These are phyloP conservation scores for Globisporangium alternatum DNA, from an alignment of 352 stramenopile genomes.

Conservation along the genomic window DNA sequence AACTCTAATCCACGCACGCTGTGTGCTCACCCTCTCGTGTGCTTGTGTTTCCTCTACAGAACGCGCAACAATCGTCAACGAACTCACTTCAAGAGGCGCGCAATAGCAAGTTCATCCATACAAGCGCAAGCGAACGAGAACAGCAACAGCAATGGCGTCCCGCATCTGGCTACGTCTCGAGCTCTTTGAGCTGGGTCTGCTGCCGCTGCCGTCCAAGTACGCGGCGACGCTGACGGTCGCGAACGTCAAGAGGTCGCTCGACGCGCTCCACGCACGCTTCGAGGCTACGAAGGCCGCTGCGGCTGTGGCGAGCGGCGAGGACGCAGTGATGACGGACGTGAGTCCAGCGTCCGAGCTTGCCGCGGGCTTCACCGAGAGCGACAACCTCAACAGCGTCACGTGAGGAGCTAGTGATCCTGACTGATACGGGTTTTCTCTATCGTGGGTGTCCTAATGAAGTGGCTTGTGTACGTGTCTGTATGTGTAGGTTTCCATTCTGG, in stretches of 20 bases:
- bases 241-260: conserved; percentile 60
- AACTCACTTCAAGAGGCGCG: background rate
- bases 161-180: conserved; percentile 82
- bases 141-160: conserved; percentile 29
- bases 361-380: conserved; percentile 44
- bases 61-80: background rate
- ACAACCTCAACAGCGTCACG: conserved; percentile 51
- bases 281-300: conserved; percentile 17
- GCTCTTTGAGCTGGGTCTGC: conserved; percentile 81
- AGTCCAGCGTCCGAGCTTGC: conserved; percentile 6
- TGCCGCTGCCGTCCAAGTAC: conserved; percentile 74
- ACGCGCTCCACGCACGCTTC: conserved; percentile 52
- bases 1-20: too few relatives aligned
- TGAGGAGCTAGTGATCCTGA: background rate
- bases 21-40: too few relatives aligned
- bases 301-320: conserved; percentile 22
- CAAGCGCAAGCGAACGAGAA: background rate
- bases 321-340: conserved; percentile 42
- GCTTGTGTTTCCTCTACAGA: background rate
- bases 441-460: background rate
- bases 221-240: conserved; percentile 53
- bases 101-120: background rate
- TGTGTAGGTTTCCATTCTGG: conserved; percentile 53
- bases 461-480: background rate
- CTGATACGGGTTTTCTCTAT: background rate